Evolutionary conservation across 768 basidiomycete genomes (phyloP).

Genomic region (Dioszegia aurantiaca): DNA sequence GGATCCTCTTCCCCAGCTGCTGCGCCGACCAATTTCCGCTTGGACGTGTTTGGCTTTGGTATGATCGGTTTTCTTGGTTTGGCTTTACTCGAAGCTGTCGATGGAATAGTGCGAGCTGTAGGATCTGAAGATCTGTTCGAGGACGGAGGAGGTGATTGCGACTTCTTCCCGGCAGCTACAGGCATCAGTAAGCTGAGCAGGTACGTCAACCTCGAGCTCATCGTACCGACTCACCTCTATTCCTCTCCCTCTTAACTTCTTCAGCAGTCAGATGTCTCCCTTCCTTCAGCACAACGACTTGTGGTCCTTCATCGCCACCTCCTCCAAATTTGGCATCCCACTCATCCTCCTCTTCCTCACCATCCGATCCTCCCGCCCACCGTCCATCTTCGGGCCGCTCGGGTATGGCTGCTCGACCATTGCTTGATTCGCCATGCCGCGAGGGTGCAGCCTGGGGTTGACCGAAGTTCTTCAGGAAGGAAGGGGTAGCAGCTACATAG

Average conservation of each 20-base stretch:
- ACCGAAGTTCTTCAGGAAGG: slow-evolving; percentile 35
- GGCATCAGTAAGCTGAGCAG: not conserved
- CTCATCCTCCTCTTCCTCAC: slow-evolving; percentile 59
- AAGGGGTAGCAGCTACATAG: slow-evolving; percentile 28
- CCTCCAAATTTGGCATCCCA: slow-evolving; percentile 54
- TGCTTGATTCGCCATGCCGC: slow-evolving; percentile 2
- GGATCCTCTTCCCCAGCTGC: slow-evolving; percentile 6
- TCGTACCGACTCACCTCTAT: slow-evolving; percentile 33
- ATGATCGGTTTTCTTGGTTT: slow-evolving; percentile 10
- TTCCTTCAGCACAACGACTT: slow-evolving; percentile 80
- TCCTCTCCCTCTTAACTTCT: slow-evolving; percentile 66
- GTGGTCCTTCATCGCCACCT: slow-evolving; percentile 73
- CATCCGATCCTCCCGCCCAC: slow-evolving; percentile 48
- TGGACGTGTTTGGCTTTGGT: slow-evolving; percentile 32
- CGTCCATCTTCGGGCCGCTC: slow-evolving; percentile 42
- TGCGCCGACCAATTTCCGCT: slow-evolving; percentile 45
- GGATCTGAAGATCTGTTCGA: not conserved
- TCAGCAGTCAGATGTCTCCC: slow-evolving; percentile 79
- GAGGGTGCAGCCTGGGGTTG: slow-evolving; percentile 16
- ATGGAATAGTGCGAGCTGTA: not conserved
- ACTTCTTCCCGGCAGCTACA: slow-evolving; percentile 28
- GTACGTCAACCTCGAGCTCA: not conserved
- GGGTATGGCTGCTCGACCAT: slow-evolving; percentile 39
- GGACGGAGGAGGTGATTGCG: slow-evolving; percentile 15
- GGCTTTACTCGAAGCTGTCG: not conserved